Conservation (phyloP, 495 filamentous ascomycete species). For the Podospora didyma region DNA sequence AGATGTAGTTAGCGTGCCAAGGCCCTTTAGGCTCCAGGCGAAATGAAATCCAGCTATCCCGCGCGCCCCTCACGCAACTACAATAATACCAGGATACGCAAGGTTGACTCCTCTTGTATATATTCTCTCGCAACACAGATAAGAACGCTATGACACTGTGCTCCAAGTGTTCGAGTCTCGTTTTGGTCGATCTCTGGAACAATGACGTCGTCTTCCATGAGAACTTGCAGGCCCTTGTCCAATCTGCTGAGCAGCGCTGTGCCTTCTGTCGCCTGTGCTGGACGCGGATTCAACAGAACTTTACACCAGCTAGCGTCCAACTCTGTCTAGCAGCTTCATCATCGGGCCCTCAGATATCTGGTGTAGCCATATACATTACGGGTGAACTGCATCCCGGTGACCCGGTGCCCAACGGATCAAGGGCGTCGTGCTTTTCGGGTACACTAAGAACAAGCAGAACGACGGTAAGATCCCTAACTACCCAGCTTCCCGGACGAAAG, state of each 20-base stretch:
- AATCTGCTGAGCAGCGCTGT: constrained; percentile 1
- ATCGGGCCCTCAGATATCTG: background rate
- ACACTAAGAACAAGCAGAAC: no score
- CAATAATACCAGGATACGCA: background rate
- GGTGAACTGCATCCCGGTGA: background rate
- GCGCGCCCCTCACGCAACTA: background rate
- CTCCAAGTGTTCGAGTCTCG: background rate
- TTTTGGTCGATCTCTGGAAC: constrained; percentile 4
- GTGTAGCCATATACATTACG: background rate
- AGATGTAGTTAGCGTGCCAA: background rate
- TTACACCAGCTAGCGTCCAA: background rate
- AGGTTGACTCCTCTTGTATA: background rate
- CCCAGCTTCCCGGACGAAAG: no score
- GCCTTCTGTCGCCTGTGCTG: constrained; percentile 2
- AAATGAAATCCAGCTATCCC: no score
- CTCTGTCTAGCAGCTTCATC: background rate
- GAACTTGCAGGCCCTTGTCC: background rate
- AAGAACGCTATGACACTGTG: background rate
- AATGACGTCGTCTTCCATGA: constrained; percentile 5
- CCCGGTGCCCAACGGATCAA: background rate
- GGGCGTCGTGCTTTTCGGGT: no score
- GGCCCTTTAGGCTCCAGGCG: background rate
- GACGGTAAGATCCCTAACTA: no score
- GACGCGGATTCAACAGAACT: background rate
- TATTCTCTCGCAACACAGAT: background rate